These are phyloP conservation scores for Eutypella sp. DNA, from an alignment of 2,329 filamentous ascomycete species.

Conservation along the genomic window DNA sequence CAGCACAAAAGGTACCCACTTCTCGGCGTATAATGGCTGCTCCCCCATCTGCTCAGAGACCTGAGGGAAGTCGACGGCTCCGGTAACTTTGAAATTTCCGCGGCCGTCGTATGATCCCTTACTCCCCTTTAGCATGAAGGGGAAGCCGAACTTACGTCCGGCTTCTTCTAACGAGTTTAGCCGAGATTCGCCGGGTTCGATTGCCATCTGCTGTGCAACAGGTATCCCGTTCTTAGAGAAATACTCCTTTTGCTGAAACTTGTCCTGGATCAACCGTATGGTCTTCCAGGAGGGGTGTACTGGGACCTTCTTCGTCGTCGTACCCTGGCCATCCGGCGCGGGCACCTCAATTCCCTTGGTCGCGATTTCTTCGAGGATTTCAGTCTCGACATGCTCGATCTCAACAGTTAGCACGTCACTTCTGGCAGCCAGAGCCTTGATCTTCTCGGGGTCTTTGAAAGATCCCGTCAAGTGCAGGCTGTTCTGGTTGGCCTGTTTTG, in stretches of 20 bases:
- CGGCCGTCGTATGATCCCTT: constrained; percentile 92
- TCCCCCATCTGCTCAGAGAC: constrained; percentile 66
- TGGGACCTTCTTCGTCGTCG: constrained; percentile 44
- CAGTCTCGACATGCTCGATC: constrained; percentile 92
- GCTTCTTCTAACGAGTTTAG: constrained; percentile 58
- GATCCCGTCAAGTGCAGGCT: constrained; percentile 74
- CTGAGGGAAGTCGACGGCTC: constrained; percentile 45
- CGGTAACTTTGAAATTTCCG: constrained; percentile 52
- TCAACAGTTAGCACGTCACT: constrained; percentile 87
- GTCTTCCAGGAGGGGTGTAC: constrained; percentile 83
- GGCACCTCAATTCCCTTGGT: constrained; percentile 54
- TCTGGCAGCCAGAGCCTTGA: constrained; percentile 69
- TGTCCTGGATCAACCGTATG: constrained; percentile 86
- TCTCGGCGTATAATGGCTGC: constrained; percentile 79
- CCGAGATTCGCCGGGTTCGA: constrained; percentile 52
- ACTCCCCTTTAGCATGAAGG: constrained; percentile 87
- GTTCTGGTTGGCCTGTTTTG: constrained; percentile 79
- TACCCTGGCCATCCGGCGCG: constrained; percentile 32
- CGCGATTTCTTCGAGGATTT: constrained; percentile 78
- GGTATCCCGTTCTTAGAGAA: constrained; percentile 63
- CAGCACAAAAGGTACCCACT: constrained; percentile 78
- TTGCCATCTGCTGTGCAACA: constrained; percentile 64
- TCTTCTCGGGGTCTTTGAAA: constrained; percentile 77
- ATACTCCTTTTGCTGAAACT: constrained; percentile 84
- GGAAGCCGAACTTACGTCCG: constrained; percentile 65